Conservation (phyloP, 2,329 filamentous ascomycete genomes). For the Gliomastix tumulicola region DNA sequence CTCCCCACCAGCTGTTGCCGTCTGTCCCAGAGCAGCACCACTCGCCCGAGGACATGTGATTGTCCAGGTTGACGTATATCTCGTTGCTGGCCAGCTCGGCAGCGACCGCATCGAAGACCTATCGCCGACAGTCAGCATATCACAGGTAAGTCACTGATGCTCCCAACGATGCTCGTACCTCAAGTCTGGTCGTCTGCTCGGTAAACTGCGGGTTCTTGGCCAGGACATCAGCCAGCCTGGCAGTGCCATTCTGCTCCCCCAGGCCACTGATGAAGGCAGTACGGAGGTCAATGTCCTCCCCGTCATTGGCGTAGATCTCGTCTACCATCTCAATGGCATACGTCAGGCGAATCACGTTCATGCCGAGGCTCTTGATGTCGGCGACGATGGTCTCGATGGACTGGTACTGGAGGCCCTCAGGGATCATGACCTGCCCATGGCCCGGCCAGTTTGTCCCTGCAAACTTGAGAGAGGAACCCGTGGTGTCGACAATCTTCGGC, state of each 20-base stretch:
- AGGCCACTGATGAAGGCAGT: constrained; percentile 36
- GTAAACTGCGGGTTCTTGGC: constrained; percentile 50
- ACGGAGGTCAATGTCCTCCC: constrained; percentile 35
- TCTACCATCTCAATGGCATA: constrained; percentile 61
- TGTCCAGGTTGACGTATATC: constrained; percentile 53
- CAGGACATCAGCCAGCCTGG: constrained; percentile 43
- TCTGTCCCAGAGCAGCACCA: constrained; percentile 52
- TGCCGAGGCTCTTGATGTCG: constrained; percentile 50
- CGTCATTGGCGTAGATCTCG: constrained; percentile 42
- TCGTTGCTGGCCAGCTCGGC: constrained; percentile 46
- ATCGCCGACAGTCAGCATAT: background rate
- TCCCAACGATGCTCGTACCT: constrained; percentile 21
- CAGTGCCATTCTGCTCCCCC: constrained; percentile 44
- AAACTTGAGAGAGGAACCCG: constrained; percentile 35
- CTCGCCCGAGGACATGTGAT: constrained; percentile 50
- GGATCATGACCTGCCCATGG: constrained; percentile 55
- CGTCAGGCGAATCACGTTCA: constrained; percentile 57
- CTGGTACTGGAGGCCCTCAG: constrained; percentile 56
- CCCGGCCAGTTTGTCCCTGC: constrained; percentile 58
- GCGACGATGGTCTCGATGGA: constrained; percentile 47
- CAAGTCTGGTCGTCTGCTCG: constrained; percentile 43
- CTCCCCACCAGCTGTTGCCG: constrained; percentile 56
- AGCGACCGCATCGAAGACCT: constrained; percentile 52
- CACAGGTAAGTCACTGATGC: background rate
- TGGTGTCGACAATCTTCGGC: constrained; percentile 33